These are phyloP conservation scores for Hypoxylon sp. DNA, from an alignment of 2,329 filamentous ascomycete genomes.

Conservation along the genomic window DNA sequence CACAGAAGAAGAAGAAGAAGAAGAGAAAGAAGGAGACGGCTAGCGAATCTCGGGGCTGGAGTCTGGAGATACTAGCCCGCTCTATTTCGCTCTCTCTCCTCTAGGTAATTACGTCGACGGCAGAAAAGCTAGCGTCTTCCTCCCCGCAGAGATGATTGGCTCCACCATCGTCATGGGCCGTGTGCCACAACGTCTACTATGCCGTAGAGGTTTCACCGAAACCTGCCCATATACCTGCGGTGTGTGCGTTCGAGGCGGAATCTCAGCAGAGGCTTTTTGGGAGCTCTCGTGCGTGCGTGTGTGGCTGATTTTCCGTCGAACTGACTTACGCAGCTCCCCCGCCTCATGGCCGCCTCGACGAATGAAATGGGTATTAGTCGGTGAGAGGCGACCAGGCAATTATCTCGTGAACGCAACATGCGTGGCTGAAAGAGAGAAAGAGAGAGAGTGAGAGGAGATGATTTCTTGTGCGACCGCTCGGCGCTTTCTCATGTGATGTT, in stretches of 20 bases:
- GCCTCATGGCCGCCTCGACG: background rate
- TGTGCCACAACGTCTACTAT: constrained; percentile 14
- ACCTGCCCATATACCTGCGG: constrained; percentile 15
- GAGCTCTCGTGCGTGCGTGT: background rate
- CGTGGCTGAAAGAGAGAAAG: too few species aligned
- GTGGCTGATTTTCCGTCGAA: constrained; percentile 9
- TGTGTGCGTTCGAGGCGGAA: constrained; percentile 1
- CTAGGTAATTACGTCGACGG: constrained; percentile 32
- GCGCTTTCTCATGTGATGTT: constrained; percentile 31
- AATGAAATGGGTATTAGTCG: background rate
- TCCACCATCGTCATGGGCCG: constrained; percentile 28
- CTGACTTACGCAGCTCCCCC: background rate
- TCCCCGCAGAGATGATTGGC: constrained; percentile 26
- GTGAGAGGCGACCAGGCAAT: constrained; percentile 7
- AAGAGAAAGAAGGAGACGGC: constrained; percentile 4
- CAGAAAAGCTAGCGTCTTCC: constrained; percentile 22
- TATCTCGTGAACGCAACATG: constrained; percentile 3
- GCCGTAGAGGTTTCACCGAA: constrained; percentile 35
- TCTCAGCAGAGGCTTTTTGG: constrained; percentile 17
- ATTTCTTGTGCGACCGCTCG: constrained; percentile 23
- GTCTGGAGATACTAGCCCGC: constrained; percentile 13
- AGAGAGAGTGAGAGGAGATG: background rate
- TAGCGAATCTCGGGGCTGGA: constrained; percentile 7
- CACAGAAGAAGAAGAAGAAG: constrained; percentile 12
- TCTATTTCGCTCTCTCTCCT: constrained; percentile 2